Conservation (phyloP, 768 basidiomycete genomes). For the Leccinum aurantiacum region DNA sequence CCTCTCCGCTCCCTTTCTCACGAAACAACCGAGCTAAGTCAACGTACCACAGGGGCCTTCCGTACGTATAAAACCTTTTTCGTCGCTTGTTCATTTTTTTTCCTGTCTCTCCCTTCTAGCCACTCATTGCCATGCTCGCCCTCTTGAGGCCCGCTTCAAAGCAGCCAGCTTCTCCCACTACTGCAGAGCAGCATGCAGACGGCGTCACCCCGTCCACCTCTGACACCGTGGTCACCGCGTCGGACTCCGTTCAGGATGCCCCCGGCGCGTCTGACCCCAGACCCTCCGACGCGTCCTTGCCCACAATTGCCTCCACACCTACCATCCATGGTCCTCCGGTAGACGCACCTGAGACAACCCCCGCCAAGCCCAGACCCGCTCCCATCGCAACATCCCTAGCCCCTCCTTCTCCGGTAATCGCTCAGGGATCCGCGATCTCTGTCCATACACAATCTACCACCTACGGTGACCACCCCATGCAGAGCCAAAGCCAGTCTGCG, state of each 20-base stretch:
- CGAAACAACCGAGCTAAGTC: constrained; percentile 20
- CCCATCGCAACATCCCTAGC: constrained; percentile 18
- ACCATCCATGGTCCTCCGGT: constrained; percentile 21
- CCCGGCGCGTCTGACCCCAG: constrained; percentile 6
- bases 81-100: constrained; percentile 6
- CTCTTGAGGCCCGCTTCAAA: constrained; percentile 25
- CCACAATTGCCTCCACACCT: constrained; percentile 24
- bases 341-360: constrained; percentile 2
- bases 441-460: constrained; percentile 17
- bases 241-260: constrained; percentile 4
- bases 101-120: not conserved
- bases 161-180: constrained; percentile 6
- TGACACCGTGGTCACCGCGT: constrained; percentile 4
- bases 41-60: not conserved
- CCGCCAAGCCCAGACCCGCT: constrained; percentile 2
- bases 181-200: constrained; percentile 1
- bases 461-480: constrained; percentile 19
- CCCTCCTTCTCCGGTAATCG: constrained; percentile 16
- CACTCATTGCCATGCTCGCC: constrained; percentile 20
- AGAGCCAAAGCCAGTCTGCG: constrained; percentile 30
- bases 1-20: constrained; percentile 25
- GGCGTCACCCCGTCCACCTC: not conserved
- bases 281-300: constrained; percentile 20
- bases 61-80: constrained; percentile 31
- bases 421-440: constrained; percentile 5